A percentile compares a stretch with the other conserved stretches of the same genome.
phyloP scores from a whole-genome alignment of 179 eudicot species.

The Silene vulgaris region DNA sequence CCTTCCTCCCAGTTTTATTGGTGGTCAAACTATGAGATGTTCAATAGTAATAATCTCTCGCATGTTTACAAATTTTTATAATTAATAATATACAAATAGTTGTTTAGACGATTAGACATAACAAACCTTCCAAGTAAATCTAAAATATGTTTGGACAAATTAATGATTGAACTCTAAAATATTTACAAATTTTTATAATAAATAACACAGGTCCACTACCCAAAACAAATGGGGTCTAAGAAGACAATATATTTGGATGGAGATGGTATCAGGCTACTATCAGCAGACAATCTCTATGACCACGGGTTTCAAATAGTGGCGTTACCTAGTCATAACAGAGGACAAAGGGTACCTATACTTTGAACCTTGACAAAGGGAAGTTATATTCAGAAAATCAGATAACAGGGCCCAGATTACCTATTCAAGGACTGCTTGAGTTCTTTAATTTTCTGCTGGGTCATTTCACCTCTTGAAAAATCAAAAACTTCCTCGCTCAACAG shows the following conservation, averaged over 20 bases:
- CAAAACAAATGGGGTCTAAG: no score
- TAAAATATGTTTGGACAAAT: neutral
- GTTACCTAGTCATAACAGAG: neutral
- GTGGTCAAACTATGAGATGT: neutral
- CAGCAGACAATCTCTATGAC: neutral
- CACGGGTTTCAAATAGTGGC: neutral
- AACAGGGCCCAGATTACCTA: conserved; percentile 41
- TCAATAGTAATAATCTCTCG: neutral
- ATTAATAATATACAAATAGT: neutral
- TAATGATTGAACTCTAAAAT: no score
- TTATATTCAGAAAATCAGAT: neutral
- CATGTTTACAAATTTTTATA: neutral
- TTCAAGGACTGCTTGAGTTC: conserved; percentile 92
- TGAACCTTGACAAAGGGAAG: neutral
- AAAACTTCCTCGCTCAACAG: conserved; percentile 96
- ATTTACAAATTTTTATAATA: no score
- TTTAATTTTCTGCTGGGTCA: conserved; percentile 97
- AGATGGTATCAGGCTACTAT: neutral
- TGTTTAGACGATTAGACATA: neutral
- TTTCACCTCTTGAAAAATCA: conserved; percentile 99
- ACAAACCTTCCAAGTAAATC: no score
- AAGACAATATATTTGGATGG: neutral
- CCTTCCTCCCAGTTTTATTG: neutral
- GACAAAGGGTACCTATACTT: neutral
- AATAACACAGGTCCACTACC: neutral